Conservation (phyloP, 371 early-diverging fungal genomes). For the Apophysomyces trapeziformis region DNA sequence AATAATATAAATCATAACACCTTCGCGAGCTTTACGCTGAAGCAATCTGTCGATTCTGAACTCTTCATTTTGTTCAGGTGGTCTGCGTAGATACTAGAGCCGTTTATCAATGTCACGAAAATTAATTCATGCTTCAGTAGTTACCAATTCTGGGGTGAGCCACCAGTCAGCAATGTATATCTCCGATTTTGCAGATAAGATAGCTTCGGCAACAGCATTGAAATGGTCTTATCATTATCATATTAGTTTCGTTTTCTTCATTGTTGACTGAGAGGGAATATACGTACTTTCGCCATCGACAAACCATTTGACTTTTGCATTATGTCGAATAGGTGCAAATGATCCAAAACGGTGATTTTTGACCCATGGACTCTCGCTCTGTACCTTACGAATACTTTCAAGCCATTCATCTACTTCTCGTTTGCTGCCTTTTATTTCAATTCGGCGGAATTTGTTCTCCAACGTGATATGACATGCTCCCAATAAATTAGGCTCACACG, state of each 20-base stretch:
- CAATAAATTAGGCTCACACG: slow-evolving; percentile 24
- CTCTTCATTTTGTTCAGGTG: slow-evolving; percentile 72
- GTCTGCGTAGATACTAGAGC: slow-evolving; percentile 79
- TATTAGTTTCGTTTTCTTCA: neutral
- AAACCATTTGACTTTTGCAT: slow-evolving; percentile 76
- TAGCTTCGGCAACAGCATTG: slow-evolving; percentile 78
- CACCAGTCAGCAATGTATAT: slow-evolving; percentile 95
- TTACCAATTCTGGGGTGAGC: slow-evolving; percentile 81
- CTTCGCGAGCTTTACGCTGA: slow-evolving; percentile 83
- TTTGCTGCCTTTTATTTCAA: slow-evolving; percentile 71
- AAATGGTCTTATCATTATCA: slow-evolving; percentile 70
- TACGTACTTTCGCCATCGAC: slow-evolving; percentile 75
- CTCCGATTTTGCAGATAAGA: slow-evolving; percentile 74
- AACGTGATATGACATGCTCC: slow-evolving; percentile 46
- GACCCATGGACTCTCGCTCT: slow-evolving; percentile 72
- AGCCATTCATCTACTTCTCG: slow-evolving; percentile 71
- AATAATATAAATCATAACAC: slow-evolving; percentile 88
- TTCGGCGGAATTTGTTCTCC: slow-evolving; percentile 60
- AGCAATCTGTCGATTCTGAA: slow-evolving; percentile 86
- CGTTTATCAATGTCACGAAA: neutral
- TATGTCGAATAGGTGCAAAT: slow-evolving; percentile 79
- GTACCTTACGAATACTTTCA: slow-evolving; percentile 60
- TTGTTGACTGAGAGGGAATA: slow-evolving; percentile 4
- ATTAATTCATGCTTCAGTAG: neutral
- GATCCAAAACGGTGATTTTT: slow-evolving; percentile 72